Base-by-base conservation (phyloP, 1,139 yeast species). In the Pichia sp. region DNA sequence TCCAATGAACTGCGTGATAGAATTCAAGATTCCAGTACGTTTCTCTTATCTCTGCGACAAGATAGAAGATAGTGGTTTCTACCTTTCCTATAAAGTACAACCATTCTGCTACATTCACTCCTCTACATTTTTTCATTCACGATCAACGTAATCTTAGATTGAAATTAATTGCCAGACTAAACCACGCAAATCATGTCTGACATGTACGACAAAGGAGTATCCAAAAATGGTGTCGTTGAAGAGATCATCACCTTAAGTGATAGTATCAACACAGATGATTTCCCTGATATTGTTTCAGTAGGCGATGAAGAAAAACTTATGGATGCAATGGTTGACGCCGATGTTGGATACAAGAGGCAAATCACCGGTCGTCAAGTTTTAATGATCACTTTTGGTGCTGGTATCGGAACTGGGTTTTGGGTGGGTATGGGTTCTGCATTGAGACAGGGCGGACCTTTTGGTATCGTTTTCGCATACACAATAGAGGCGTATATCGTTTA, bases 401-500 rank as follows among this genome's bases (percentile, higher is more conserved):
- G 85, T 33, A 78, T 78, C 47, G 86, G 85, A 49, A 77, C 84
- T 5, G 83, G 83, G 47, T 60, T 76, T 35, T 75, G 74, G 59
- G 72, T 75, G 30, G 73, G 77, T 45, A 67, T 77, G 37, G 72
- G 78, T 26, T 50, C 63, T 9, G 71, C 77, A 3, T 56, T 77
- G 32, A 43, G 60, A 3, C 49, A 60, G 27, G 72, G 82, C 5
- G 85, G 85, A 20, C 85, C 85, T 3, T 82, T 72, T 5, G 72
- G 75, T 34, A 55, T 79, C 10, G 62, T 78, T 20, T 71, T 78
- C 36, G 72, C 82, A 0, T 78, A 73, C 49, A 54, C 74, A 16
- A 74, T 77, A 55, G 74, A 77, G 66, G 78, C 81, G 21, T 54
- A 76, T 2, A 60, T 78, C 40, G 77, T 76, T 4, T 77, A 67